phyloP scores from a whole-genome alignment of 805 yeast species.

The Candida sanyiensis region DNA sequence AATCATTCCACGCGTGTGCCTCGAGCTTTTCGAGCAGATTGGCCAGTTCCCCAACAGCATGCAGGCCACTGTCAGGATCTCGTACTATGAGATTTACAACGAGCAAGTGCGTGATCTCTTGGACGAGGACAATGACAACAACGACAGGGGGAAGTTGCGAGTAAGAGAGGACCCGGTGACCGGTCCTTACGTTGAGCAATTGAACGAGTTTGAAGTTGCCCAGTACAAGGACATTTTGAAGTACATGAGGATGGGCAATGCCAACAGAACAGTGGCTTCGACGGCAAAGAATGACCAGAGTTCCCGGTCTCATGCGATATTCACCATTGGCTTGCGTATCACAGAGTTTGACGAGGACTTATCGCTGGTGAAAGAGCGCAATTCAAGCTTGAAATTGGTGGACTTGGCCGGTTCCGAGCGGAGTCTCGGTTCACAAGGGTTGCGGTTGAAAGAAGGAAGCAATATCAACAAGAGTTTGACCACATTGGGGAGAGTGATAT shows the following conservation, averaged over 20 bases:
- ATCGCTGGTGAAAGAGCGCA: slow-evolving; percentile 40
- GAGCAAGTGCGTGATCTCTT: slow-evolving; percentile 69
- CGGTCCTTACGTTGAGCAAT: slow-evolving; percentile 70
- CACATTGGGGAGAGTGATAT: slow-evolving; percentile 67
- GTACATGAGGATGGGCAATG: slow-evolving; percentile 46
- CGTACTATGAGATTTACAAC: slow-evolving; percentile 73
- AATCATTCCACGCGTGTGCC: slow-evolving; percentile 56
- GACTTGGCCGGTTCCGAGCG: slow-evolving; percentile 85
- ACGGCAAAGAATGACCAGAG: slow-evolving; percentile 69
- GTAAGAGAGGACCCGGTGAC: slow-evolving; percentile 61
- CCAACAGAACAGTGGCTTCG: slow-evolving; percentile 58
- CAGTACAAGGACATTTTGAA: slow-evolving; percentile 43
- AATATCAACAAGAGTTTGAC: slow-evolving; percentile 75
- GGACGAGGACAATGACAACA: slow-evolving; percentile 7
- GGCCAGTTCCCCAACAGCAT: slow-evolving; percentile 28
- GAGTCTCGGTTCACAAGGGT: slow-evolving; percentile 55
- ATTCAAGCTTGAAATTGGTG: slow-evolving; percentile 61
- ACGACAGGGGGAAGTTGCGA: slow-evolving; percentile 20
- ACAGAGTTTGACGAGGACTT: slow-evolving; percentile 39
- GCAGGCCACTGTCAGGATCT: slow-evolving; percentile 41
- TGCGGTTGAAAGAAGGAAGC: slow-evolving; percentile 66
- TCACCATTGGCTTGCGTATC: slow-evolving; percentile 57
- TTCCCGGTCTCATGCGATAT: slow-evolving; percentile 77
- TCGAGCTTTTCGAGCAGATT: slow-evolving; percentile 43
- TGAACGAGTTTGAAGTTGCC: slow-evolving; percentile 47